A percentile compares a stretch with the other conserved stretches of the same genome.
Conservation (phyloP, 768 basidiomycete genomes). For the Boletus vermiculosoides region DNA sequence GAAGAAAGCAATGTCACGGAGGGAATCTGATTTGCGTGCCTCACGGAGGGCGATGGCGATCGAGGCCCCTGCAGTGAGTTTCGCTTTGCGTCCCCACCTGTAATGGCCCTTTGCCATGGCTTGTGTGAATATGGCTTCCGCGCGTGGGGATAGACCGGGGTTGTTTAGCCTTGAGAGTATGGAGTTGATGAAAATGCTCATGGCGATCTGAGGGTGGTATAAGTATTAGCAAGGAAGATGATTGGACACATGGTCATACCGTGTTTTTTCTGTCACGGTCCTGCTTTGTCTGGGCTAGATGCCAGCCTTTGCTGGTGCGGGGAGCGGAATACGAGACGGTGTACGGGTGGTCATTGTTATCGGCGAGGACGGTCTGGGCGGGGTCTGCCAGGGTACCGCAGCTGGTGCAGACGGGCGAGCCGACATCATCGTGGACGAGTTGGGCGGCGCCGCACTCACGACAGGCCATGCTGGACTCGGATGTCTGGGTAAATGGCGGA, state of each 20-base stretch:
- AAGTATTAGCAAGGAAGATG: constrained; percentile 15
- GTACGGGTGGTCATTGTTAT: constrained; percentile 37
- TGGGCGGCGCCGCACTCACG: constrained; percentile 52
- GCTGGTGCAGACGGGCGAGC: constrained; percentile 61
- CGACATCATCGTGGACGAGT: constrained; percentile 55
- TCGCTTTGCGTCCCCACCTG: constrained; percentile 76
- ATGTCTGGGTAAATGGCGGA: no score
- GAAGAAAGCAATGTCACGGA: constrained; percentile 67
- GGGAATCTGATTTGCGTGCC: constrained; percentile 61
- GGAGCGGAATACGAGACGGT: constrained; percentile 44
- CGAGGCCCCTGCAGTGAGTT: constrained; percentile 64
- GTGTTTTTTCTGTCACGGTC: constrained; percentile 61
- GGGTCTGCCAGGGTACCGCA: constrained; percentile 73
- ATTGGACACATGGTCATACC: constrained; percentile 39
- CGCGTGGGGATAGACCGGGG: constrained; percentile 62
- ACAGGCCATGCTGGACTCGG: constrained; percentile 39
- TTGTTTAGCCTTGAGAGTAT: constrained; percentile 58
- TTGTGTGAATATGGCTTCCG: constrained; percentile 65
- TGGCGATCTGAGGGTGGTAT: constrained; percentile 50
- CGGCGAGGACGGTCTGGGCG: constrained; percentile 56
- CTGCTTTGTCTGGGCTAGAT: constrained; percentile 64
- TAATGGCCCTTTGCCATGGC: constrained; percentile 57
- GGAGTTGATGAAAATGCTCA: constrained; percentile 60
- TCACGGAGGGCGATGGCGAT: constrained; percentile 72
- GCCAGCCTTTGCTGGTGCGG: constrained; percentile 53